A percentile compares a stretch with the other conserved stretches of the same genome.
These are phyloP conservation scores for Cymodocea nodosa DNA, from an alignment of 116 monocot species.

Conservation along the genomic window DNA sequence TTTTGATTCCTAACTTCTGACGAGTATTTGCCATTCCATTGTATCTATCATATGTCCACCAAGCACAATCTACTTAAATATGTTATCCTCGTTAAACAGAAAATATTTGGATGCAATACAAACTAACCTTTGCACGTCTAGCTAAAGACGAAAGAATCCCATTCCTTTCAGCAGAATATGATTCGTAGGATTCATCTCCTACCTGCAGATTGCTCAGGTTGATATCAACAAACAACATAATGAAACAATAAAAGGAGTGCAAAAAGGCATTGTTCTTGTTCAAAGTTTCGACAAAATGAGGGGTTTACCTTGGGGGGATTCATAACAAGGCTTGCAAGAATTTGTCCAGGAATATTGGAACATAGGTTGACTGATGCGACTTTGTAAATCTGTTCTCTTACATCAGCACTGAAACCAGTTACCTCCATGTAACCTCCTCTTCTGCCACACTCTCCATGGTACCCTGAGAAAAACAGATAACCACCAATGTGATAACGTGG, in stretches of 20 bases:
- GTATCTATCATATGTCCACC: too few relatives aligned
- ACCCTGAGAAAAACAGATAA: constrained; percentile 31
- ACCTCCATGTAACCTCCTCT: constrained; percentile 98
- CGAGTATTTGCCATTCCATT: too few relatives aligned
- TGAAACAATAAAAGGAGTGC: not conserved
- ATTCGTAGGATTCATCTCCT: constrained; percentile 81
- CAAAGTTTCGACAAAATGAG: not conserved
- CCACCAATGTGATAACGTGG: not conserved
- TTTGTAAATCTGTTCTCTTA: constrained; percentile 95
- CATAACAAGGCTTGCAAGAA: constrained; percentile 94
- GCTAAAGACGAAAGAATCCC: constrained; percentile 73
- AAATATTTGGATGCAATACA: not conserved
- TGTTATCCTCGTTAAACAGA: too few relatives aligned
- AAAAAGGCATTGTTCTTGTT: not conserved
- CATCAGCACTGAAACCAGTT: constrained; percentile 76
- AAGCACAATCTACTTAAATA: too few relatives aligned
- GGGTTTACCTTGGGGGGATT: constrained; percentile 83
- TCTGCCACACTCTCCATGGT: constrained; percentile 96
- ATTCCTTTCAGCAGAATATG: constrained; percentile 53
- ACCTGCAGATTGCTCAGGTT: constrained; percentile 27
- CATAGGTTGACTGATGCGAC: constrained; percentile 96
- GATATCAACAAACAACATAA: not conserved
- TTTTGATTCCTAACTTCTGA: too few relatives aligned
- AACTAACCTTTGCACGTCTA: constrained; percentile 64
- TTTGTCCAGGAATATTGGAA: constrained; percentile 88